A percentile compares a stretch with the other conserved stretches of the same genome.
Evolutionary conservation across 805 yeast species (phyloP).

Genomic region (Metschnikowia amazonensis): DNA sequence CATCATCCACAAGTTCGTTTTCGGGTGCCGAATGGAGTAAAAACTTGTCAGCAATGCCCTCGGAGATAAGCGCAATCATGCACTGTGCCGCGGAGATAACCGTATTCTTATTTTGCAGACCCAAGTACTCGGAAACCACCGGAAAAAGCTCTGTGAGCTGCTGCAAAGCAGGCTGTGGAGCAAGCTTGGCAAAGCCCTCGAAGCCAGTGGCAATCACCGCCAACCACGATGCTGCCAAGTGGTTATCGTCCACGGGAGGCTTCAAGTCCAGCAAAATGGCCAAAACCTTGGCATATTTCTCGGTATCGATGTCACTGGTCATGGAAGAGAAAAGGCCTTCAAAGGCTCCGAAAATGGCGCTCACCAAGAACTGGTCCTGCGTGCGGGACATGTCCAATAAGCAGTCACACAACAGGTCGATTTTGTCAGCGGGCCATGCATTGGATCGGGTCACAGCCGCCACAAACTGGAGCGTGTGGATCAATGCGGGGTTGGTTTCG

Average conservation of each 20-base stretch:
- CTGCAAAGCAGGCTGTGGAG: constrained; percentile 44
- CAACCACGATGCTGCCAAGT: constrained; percentile 90
- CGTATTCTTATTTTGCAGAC: constrained; percentile 61
- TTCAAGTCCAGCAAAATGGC: constrained; percentile 72
- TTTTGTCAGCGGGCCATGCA: constrained; percentile 74
- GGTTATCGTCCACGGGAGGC: constrained; percentile 79
- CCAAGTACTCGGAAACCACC: constrained; percentile 59
- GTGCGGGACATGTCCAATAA: constrained; percentile 74
- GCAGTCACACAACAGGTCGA: constrained; percentile 71
- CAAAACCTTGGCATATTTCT: constrained; percentile 59
- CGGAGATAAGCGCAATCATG: constrained; percentile 69
- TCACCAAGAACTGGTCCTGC: constrained; percentile 79
- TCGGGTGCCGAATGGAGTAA: constrained; percentile 49
- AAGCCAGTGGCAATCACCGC: constrained; percentile 88
- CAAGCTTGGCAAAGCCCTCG: constrained; percentile 34
- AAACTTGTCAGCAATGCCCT: constrained; percentile 58
- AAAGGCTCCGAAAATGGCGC: constrained; percentile 78
- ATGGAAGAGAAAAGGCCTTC: constrained; percentile 72
- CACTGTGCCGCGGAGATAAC: constrained; percentile 82
- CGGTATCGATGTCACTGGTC: constrained; percentile 56
- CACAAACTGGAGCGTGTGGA: constrained; percentile 77
- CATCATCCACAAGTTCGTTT: constrained; percentile 51
- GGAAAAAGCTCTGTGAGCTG: constrained; percentile 49
- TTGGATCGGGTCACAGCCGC: constrained; percentile 64
- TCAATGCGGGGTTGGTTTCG: constrained; percentile 54